Evolutionary conservation across 2,329 filamentous ascomycete genomes (phyloP), one percentile per base, ranked within the genome.

Genomic region (Metarhizium rileyi): DNA sequence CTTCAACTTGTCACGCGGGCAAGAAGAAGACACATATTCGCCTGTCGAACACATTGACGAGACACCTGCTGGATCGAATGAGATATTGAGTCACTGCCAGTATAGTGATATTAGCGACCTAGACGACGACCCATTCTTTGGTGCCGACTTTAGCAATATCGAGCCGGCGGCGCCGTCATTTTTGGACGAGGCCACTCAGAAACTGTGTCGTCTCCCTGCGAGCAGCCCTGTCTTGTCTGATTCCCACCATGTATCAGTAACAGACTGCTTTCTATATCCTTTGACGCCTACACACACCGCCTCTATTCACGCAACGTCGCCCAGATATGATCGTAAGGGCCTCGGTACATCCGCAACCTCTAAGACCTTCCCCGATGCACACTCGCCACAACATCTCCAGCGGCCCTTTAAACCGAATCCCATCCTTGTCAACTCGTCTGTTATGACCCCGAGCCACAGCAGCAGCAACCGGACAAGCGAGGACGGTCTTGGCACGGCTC

Each of bases 271-370:
- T 27, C 51, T 57, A 27, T 72, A 70, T 53, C 77, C 75, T 30
- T 59, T 78, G 55, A 80, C 75, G 52, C 77, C 76, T 25, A 70
- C 74, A 46, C 71, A 71, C 51, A 77, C 74, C 16, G 71, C 73
- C 20, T 73, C 74, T 9, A 61, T 76, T 9, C 66, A 73, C 53
- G 67, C 69, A n/a, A 62, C 65, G 2, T 73, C 74, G 3, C 71
- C 72, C 3, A 61, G 60, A 27, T 64, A 59, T 50, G 67, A 68
- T 23, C 58, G 55, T 20, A 65, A 61, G 45, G 59, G 59, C 12
- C 56, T 56, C 16, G 53, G 59, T 44, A 56, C 53, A 53, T 49
- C 55, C 47, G 52, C 55, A 46, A 48, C 55, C 51, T 35, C 59
- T 52, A 41, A 56, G 51, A 53, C 52, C 12, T 56, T 65, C 10